These are phyloP conservation scores for Hordeum vulgare DNA, from an alignment of 176 grass and related monocot species.

Conservation along the genomic window MorexV3_pseudomolecules_assembly NC_058522.1:525926313-525926812, in stretches of 20 bases:
- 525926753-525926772: not conserved
- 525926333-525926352: not conserved
- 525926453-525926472: too few relatives aligned
- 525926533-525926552: not conserved
- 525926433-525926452: too few relatives aligned
- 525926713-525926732: not conserved
- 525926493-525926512: too few relatives aligned
- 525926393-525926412: too few relatives aligned
- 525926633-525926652: not conserved
- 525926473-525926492: not conserved
- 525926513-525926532: too few relatives aligned
- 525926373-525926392: not conserved
- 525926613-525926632: not conserved
- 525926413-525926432: too few relatives aligned
- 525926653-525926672: conserved; percentile 1
- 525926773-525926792: not conserved
- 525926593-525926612: not conserved
- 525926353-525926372: not conserved
- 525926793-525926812: conserved; percentile 1
- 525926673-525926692: not conserved
- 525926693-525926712: not conserved
- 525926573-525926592: not conserved
- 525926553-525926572: not conserved
- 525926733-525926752: not conserved
- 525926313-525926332: not conserved